Evolutionary conservation across 768 basidiomycete species (phyloP).

Genomic region (Xerocomellus amylosporus): DNA sequence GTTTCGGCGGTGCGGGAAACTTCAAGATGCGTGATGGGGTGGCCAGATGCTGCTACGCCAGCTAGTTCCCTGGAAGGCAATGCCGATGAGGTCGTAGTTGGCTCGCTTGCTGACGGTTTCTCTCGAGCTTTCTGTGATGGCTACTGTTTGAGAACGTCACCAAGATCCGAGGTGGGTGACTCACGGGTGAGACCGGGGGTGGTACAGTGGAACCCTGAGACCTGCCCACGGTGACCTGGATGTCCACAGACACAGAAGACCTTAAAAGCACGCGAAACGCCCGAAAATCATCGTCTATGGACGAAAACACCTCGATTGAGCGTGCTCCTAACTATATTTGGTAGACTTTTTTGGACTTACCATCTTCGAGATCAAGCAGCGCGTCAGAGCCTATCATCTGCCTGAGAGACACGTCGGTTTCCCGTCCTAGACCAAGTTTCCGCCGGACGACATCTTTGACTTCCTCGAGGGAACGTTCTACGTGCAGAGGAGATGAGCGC

Average conservation of each 20-base stretch:
- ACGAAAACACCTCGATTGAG: neutral
- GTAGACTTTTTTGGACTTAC: conserved; percentile 34
- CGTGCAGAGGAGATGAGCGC: conserved; percentile 3
- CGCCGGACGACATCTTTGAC: conserved; percentile 55
- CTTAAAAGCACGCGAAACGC: conserved; percentile 56
- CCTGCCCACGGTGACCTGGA: conserved; percentile 31
- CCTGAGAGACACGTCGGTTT: conserved; percentile 37
- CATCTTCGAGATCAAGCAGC: conserved; percentile 72
- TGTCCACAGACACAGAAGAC: conserved; percentile 36
- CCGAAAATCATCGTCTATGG: conserved; percentile 74
- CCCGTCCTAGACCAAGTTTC: conserved; percentile 53
- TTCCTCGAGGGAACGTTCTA: conserved; percentile 62
- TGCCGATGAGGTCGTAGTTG: neutral
- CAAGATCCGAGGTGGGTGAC: neutral
- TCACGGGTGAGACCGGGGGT: conserved; percentile 8
- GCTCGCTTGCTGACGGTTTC: neutral
- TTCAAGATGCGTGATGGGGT: neutral
- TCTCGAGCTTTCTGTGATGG: neutral
- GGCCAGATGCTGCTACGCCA: neutral
- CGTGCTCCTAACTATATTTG: neutral
- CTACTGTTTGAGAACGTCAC: neutral
- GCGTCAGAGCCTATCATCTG: conserved; percentile 52
- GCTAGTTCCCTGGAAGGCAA: neutral
- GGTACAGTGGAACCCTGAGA: neutral
- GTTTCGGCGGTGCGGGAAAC: neutral